Base-by-base conservation (phyloP, 352 stramenopile genomes). In the Elongisporangium undulatum region DNA sequence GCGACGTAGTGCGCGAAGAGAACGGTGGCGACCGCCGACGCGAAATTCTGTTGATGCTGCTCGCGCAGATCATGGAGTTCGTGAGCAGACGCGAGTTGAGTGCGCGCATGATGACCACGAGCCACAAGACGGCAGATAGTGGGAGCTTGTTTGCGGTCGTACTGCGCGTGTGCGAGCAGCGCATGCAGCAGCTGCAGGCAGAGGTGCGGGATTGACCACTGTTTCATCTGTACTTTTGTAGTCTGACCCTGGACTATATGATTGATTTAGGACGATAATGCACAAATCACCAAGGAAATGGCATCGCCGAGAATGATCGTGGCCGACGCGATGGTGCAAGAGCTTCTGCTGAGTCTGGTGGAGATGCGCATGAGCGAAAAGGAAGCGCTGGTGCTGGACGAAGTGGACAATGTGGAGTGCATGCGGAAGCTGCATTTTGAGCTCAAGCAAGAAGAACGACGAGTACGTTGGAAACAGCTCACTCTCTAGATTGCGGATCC, bases 291-390 rank as follows among this genome's bases (percentile, higher is more conserved):
- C 64, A 64, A 66, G 61, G 26, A 53, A 51, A 3, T 56, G 34
- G 12, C 70, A 49, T 67, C 75, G 12, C 67, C 76, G 49, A 64
- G 68, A 4, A 65, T 79, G 51, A 54, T 86, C 24, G 77, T 90
- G 15, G 78, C 80, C 4, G 74, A 88, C 62, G 80, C 80, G 3
- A 82, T 90, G 55, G 78, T 88, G 9, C 80, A 88, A 53, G 80
- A 87, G 55, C 68, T 90, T 20, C 62, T 90, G 4, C 74, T 85
- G 59, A 79, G 72, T 56, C 62, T 90, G 15, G 62, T 83, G 55
- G 63, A 77, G 56, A 61, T 90, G 22, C 65, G 73, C 9, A 71
- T 82, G 53, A 73, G 75, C 24, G 78, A 90, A 61, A 85, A 75
- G 24, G 76, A 90, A 61, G 66, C 58, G 17, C 48, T 74, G 17